Evolutionary conservation across 257 asterid species (phyloP).

Genomic region (Haberlea rhodopensis): DNA sequence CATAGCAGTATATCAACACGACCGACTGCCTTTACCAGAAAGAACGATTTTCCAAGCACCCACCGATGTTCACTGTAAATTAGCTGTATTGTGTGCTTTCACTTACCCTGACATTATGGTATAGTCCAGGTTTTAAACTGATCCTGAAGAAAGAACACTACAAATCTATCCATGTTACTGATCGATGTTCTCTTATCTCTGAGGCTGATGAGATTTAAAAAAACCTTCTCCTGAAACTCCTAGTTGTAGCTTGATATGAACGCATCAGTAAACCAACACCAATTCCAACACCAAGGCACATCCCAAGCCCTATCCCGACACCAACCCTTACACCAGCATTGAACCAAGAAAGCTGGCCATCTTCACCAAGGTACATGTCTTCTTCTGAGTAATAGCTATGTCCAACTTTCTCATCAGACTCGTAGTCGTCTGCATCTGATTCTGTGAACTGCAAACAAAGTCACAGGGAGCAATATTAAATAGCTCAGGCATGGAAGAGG

Average conservation of each 20-base stretch:
- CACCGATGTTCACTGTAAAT: neutral
- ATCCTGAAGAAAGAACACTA: conserved; percentile 17
- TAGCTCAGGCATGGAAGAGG: no score
- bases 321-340: conserved; percentile 65
- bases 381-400: conserved; percentile 44
- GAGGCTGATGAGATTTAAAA: conserved; percentile 31
- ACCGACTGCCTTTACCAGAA: conserved; percentile 8
- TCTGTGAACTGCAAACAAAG: conserved; percentile 35
- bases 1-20: conserved; percentile 13
- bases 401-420: conserved; percentile 42
- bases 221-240: conserved; percentile 51
- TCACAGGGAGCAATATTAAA: neutral
- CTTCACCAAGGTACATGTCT: conserved; percentile 51
- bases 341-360: conserved; percentile 61
- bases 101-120: conserved; percentile 23
- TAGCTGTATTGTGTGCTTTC: conserved; percentile 21
- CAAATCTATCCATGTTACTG: conserved; percentile 20
- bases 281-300: conserved; percentile 62
- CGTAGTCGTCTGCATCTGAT: conserved; percentile 40
- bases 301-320: conserved; percentile 59
- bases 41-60: conserved; percentile 10
- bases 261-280: conserved; percentile 56
- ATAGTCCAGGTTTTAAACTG: conserved; percentile 7
- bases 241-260: conserved; percentile 50
- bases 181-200: conserved; percentile 6